A percentile compares a stretch with the other conserved stretches of the same genome.
Evolutionary conservation across 345 rosid species (phyloP).

Genomic region (Streptanthus diversifolius): DNA sequence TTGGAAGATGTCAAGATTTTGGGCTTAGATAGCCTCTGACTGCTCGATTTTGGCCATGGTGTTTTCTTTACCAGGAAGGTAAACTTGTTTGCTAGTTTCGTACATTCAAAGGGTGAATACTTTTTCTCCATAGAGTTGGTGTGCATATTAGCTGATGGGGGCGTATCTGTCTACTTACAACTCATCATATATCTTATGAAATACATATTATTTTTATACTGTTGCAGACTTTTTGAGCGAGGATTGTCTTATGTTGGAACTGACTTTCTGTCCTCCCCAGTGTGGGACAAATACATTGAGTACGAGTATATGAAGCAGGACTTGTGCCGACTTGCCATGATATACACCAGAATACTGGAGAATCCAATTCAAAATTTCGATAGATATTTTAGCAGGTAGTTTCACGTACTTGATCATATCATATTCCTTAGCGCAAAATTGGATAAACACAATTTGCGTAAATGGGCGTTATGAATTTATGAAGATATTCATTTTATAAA

Average conservation of each 20-base stretch:
- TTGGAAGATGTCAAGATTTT: constrained; percentile 72
- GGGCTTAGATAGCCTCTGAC: constrained; percentile 6
- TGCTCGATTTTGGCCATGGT: constrained; percentile 2
- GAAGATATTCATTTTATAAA: background rate
- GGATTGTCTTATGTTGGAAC: constrained; percentile 85
- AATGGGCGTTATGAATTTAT: background rate
- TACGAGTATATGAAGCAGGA: constrained; percentile 85
- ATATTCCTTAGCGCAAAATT: background rate
- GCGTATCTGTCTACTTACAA: constrained; percentile 29
- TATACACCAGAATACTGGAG: constrained; percentile 81
- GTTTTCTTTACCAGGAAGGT: background rate
- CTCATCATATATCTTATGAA: constrained; percentile 11
- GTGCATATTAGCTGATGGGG: constrained; percentile 39
- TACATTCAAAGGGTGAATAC: constrained; percentile 1
- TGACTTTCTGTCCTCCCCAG: constrained; percentile 71
- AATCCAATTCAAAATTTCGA: constrained; percentile 76
- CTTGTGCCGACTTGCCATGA: constrained; percentile 67
- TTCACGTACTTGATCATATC: background rate
- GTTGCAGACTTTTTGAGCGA: constrained; percentile 84
- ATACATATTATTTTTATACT: constrained; percentile 15
- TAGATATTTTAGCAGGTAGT: constrained; percentile 47
- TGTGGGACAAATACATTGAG: constrained; percentile 97
- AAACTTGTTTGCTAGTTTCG: background rate
- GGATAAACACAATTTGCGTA: background rate
- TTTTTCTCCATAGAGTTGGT: constrained; percentile 2